Evolutionary conservation across 129 eudicot species (phyloP), one percentile per base, ranked within the genome.

Genomic region (Tagetes patula): DNA sequence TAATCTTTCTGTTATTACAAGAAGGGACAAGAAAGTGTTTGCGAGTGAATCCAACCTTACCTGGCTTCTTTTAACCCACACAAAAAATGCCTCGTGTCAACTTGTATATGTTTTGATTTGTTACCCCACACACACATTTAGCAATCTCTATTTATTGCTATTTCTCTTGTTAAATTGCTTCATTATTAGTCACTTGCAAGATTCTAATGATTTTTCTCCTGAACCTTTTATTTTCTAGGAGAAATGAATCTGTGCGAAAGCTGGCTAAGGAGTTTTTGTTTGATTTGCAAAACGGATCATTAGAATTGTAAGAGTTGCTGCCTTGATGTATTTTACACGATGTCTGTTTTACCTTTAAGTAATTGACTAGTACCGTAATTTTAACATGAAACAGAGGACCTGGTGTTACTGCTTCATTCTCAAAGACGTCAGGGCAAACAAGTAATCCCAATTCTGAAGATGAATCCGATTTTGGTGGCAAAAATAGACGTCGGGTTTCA

Each of bases 181-280:
- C 8, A 10, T 14, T 33, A 5, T 10, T 60, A 13, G 42, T 39
- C 6, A 47, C 6, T 53, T 11, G 61, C 52, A 30, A 64, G 61
- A 37, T 45, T 71, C 5, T 11, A 13, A 42, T 80, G 41, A 61
- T 52, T 27, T 36, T 20, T 13, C 61, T 41, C 53, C 71, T 50
- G 30, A 43, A 36, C 13, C 40, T 9, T 78, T 11, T 56, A 13
- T 32, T 79, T 61, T 68, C 0, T 60, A 95, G 99, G 95, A 95
- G 99, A 79, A 95, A 95, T 55, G 95, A 90, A 73, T 72, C 48
- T 20, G 94, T 94, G 20, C 87, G 82, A 70, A 95, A 91, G 83
- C 77, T 83, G 81, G 94, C 96, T 8, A 95, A 95, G 77, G 99
- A 90, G 67, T 90, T 90, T 85, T 81, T 86, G 77, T 84, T 86